A percentile compares a stretch with the other conserved stretches of the same genome.
phyloP scores from a whole-genome alignment of 352 stramenopile species.

The Globisporangium heterothallicum region DNA sequence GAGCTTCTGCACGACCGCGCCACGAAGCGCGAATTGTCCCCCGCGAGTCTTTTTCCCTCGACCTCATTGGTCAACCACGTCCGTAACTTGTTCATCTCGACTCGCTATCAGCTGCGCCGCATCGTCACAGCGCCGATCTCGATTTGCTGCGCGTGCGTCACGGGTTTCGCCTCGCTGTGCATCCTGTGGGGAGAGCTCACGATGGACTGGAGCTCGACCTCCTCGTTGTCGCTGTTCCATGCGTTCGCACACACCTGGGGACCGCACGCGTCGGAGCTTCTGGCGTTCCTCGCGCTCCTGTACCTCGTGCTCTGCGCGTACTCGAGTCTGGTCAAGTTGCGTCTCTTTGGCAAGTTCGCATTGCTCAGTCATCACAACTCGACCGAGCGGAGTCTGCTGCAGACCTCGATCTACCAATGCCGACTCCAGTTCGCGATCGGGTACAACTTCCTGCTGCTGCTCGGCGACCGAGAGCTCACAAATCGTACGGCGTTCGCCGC shows the following conservation, averaged over 20 bases:
- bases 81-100: conserved; percentile 19
- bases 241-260: not conserved
- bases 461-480: conserved; percentile 32
- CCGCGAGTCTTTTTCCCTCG: conserved; percentile 33
- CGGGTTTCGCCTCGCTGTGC: conserved; percentile 28
- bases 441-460: conserved; percentile 61
- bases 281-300: conserved; percentile 36
- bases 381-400: conserved; percentile 53
- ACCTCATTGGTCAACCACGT: conserved; percentile 26
- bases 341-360: conserved; percentile 40
- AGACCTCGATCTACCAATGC: conserved; percentile 55
- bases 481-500: conserved; percentile 46
- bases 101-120: conserved; percentile 17
- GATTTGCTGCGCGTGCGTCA: conserved; percentile 37
- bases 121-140: conserved; percentile 25
- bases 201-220: conserved; percentile 35
- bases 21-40: conserved; percentile 18
- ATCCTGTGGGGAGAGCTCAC: conserved; percentile 68
- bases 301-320: conserved; percentile 64
- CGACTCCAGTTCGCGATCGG: conserved; percentile 64
- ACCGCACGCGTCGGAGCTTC: conserved; percentile 22
- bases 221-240: conserved; percentile 23
- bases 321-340: conserved; percentile 53
- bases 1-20: conserved; percentile 27
- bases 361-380: conserved; percentile 50